Conservation (phyloP, 305 asterid species). For the Rubia tinctorum region DNA sequence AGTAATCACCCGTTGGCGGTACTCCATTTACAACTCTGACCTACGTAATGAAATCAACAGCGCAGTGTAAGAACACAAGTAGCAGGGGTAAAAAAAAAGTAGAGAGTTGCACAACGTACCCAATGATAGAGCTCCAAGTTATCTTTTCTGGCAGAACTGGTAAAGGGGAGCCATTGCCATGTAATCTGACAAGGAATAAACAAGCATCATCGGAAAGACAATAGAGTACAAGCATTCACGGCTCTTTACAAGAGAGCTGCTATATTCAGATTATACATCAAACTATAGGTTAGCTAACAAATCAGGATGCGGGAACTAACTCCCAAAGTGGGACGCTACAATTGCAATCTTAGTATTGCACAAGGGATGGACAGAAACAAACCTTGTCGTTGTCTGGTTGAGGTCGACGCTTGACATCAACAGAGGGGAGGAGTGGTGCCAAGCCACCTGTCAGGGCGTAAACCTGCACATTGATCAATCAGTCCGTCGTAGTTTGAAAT, state of each 20-base stretch:
- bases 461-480: conserved; percentile 36
- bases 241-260: background rate
- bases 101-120: conserved; percentile 42
- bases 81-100: background rate
- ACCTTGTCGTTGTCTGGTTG: conserved; percentile 91
- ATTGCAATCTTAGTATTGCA: too few species aligned
- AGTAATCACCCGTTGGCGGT: conserved; percentile 91
- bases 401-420: conserved; percentile 66
- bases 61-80: background rate
- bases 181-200: conserved; percentile 51
- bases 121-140: conserved; percentile 86
- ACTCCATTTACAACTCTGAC: conserved; percentile 93
- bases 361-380: background rate
- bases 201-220: background rate
- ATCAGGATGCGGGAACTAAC: too few species aligned
- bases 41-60: conserved; percentile 34
- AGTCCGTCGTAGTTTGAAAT: background rate
- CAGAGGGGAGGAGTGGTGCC: conserved; percentile 84
- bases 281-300: too few species aligned
- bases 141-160: conserved; percentile 89
- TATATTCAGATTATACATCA: too few species aligned
- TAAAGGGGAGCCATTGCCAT: conserved; percentile 98
- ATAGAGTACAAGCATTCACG: too few species aligned
- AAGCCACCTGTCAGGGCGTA: conserved; percentile 95
- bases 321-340: background rate